Evolutionary conservation across 2,329 filamentous ascomycete species (phyloP).

Genomic region (Cordyceps farinosa): DNA sequence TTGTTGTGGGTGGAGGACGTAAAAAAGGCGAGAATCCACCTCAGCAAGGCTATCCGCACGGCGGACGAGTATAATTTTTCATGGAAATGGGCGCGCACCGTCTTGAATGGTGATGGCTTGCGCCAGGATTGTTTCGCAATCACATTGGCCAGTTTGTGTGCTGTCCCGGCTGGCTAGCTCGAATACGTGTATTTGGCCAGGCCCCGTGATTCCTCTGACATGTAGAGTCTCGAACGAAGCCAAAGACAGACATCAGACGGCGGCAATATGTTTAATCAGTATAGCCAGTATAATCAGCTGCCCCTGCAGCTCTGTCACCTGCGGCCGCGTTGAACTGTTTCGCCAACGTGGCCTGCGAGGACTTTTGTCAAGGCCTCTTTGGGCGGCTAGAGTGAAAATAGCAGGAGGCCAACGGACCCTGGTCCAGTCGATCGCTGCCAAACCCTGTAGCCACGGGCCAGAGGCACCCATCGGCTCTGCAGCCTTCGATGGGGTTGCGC

Average conservation of each 20-base stretch:
- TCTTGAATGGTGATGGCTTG: neutral
- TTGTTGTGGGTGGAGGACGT: constrained; percentile 10
- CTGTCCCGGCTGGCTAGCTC: neutral
- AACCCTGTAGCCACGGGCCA: constrained; percentile 12
- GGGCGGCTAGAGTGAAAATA: constrained; percentile 4
- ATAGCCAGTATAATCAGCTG: neutral
- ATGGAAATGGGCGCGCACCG: neutral
- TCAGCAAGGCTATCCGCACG: constrained; percentile 9
- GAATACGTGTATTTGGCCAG: neutral
- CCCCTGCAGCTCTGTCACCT: neutral
- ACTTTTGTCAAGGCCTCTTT: constrained; percentile 6
- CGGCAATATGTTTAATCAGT: too few species aligned
- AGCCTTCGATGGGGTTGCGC: constrained; percentile 16
- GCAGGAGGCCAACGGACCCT: neutral
- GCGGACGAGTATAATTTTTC: neutral
- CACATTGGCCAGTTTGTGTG: neutral
- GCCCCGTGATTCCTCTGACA: neutral
- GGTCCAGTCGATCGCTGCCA: constrained; percentile 14
- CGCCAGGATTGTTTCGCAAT: neutral
- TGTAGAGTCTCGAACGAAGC: neutral
- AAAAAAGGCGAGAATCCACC: constrained; percentile 12
- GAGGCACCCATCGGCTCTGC: constrained; percentile 10
- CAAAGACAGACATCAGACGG: too few species aligned
- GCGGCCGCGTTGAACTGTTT: neutral
- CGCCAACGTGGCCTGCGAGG: neutral